Evolutionary conservation across 768 basidiomycete genomes (phyloP), one percentile per base, ranked within the genome.

Genomic region (Paxillus involutus): DNA sequence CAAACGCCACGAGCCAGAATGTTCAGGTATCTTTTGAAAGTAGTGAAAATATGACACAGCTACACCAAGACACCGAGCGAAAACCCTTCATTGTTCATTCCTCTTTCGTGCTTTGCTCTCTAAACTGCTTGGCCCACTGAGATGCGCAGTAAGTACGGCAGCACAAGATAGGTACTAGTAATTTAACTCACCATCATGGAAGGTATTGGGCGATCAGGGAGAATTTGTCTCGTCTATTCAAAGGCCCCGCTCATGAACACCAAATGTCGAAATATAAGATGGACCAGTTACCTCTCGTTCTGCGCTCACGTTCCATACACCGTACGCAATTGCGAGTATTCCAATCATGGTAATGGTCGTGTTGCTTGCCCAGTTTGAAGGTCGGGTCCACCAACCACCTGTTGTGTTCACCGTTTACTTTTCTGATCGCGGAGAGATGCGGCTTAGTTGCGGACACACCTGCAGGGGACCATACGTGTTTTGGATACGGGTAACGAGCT

Each of bases 301-400:
- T 13, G 91, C 91, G 59, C 89, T 91, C 55, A 88, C 69, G 32
- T 72, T 78, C 86, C 87, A 94, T 11, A 86, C 74, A 26, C 75
- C 79, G 57, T 85, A 92, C 7, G 84, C 83, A 5, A 85, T 72
- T 3, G 81, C 77, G 39, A 82, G 72, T 52, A 95, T 86, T 3
- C 91, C 91, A 51, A 78, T 75, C 55, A 83, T 80, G 16, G 81
- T 79, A 48, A 96, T 81, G 1, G 81, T 82, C 3, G 94, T 96
- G 75, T 94, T 95, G 26, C 83, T 70, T 53, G 82, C 84, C 94
- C 94, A 97, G 75, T 94, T 96, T 21, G 83, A 76, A 7, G 94
- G 94, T 17, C 91, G 83, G 35, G 85, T 83, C 94, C 94, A 98
- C 94, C 94, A 98, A 63, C 94, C 94, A 75, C 94, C 93, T 93